phyloP scores from a whole-genome alignment of 1,284 basidiomycete species.

The Leccinum pachyderme region DNA sequence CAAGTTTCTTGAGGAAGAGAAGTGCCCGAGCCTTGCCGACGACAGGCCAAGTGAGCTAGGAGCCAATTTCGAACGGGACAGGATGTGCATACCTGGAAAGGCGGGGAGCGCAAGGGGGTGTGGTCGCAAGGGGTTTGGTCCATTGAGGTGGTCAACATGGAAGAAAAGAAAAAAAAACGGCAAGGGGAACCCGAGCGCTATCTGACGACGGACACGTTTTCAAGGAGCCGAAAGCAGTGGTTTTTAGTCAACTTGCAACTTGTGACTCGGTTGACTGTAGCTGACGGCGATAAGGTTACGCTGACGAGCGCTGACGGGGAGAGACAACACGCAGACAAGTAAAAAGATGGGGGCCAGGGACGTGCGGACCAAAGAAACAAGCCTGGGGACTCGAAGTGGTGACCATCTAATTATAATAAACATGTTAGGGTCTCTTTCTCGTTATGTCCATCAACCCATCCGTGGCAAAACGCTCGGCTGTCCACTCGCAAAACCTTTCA shows the following conservation, averaged over 20 bases:
- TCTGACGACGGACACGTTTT: constrained; percentile 29
- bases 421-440: constrained; percentile 24
- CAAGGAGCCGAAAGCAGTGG: constrained; percentile 20
- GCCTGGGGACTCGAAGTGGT: constrained; percentile 9
- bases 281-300: background rate
- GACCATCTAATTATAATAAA: constrained; percentile 10
- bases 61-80: constrained; percentile 18
- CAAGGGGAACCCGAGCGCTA: constrained; percentile 15
- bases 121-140: constrained; percentile 24
- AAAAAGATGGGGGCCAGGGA: constrained; percentile 9
- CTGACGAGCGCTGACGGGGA: background rate
- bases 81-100: constrained; percentile 32
- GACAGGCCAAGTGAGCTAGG: background rate
- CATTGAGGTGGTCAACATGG: constrained; percentile 24
- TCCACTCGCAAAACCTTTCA: background rate
- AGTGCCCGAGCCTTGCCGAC: constrained; percentile 35
- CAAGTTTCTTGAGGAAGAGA: constrained; percentile 41
- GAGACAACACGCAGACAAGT: background rate
- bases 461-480: background rate
- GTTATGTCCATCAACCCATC: constrained; percentile 10
- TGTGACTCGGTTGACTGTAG: background rate
- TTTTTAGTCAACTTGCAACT: constrained; percentile 16
- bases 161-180: constrained; percentile 2
- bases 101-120: constrained; percentile 24
- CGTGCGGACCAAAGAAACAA: constrained; percentile 8